Conservation (phyloP, 192 early-diverging fungal genomes). For the Coemansia sp. region DNA sequence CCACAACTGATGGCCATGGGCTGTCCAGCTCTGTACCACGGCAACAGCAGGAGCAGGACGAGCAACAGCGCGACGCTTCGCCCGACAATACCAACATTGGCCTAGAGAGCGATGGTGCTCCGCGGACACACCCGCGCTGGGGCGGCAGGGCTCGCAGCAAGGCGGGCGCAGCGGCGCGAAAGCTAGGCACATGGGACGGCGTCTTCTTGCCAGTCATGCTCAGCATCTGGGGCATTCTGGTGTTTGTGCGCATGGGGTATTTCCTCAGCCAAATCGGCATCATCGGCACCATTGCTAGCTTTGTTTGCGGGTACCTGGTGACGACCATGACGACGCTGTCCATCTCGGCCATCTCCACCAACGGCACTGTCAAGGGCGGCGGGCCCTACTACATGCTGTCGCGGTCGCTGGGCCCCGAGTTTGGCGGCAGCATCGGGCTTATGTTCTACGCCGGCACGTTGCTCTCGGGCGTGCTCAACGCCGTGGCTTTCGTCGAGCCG, state of each 20-base stretch:
- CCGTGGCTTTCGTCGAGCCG: conserved; percentile 68
- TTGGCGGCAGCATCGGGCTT: conserved; percentile 71
- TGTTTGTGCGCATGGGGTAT: conserved; percentile 71
- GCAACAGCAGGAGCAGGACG: neutral
- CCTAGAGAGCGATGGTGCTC: neutral
- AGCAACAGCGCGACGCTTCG: neutral
- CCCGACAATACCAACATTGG: neutral
- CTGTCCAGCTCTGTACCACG: neutral
- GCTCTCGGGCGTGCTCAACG: conserved; percentile 64
- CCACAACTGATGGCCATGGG: neutral
- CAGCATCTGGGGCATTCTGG: conserved; percentile 72
- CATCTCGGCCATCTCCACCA: conserved; percentile 70
- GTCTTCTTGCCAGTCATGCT: conserved; percentile 71
- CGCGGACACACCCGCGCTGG: neutral
- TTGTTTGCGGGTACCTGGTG: conserved; percentile 61
- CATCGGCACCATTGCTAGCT: conserved; percentile 62
- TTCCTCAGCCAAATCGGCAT: conserved; percentile 67
- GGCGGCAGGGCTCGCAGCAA: neutral
- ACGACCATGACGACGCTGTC: conserved; percentile 68
- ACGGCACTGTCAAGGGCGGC: conserved; percentile 68
- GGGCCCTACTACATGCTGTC: conserved; percentile 72
- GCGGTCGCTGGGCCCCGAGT: conserved; percentile 69
- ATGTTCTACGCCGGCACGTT: conserved; percentile 64
- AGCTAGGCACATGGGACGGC: conserved; percentile 70
- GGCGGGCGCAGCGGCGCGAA: conserved; percentile 24